Evolutionary conservation across 2,329 filamentous ascomycete genomes (phyloP), one percentile per base, ranked within the genome.

Genomic region (Tolypocladium amazonense): DNA sequence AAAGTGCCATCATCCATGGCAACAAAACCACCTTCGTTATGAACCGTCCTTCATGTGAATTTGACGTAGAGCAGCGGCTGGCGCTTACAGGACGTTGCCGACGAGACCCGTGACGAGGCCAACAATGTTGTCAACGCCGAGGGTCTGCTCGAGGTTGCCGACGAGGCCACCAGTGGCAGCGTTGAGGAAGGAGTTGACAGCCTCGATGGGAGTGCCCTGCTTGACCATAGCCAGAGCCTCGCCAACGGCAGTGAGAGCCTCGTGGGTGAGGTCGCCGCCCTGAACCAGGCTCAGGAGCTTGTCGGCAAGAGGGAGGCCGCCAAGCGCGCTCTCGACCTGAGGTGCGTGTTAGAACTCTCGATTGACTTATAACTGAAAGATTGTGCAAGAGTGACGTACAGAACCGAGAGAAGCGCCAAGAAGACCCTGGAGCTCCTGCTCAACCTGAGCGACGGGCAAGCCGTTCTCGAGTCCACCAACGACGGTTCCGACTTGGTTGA

Each of bases 161-260:
- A 65, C 57, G 25, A 59, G 53, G 56, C 65, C 65, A 39, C 60
- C 53, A 20, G 66, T 68, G 25, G 59, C 60, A 38, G 62, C 39
- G 33, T 63, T 60, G 62, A 68, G 62, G 60, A 64, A 66, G 23
- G 57, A 56, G 59, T 66, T 62, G 35, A 37, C 35, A 11, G 35
- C 35, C 35, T 37, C 35, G 11, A 37, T 9, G 35, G 35, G 35
- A 14, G 35, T 37, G 35, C 65, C 65, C 41, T 66, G 63, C 54
- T 62, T 54, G 15, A 64, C 57, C 61, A 67, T 63, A 54, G 62
- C 63, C 27, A 68, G 54, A 43, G 63, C 65, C 62, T 67, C 63
- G 43, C 65, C 66, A 53, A 67, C 61, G 60, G 65, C 62, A 52
- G 64, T 59, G 45, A 66, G 60, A 39, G 61, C 37, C 50, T 58